Conservation (phyloP, 345 rosid genomes). For the Eucalyptus urophylla region DNA sequence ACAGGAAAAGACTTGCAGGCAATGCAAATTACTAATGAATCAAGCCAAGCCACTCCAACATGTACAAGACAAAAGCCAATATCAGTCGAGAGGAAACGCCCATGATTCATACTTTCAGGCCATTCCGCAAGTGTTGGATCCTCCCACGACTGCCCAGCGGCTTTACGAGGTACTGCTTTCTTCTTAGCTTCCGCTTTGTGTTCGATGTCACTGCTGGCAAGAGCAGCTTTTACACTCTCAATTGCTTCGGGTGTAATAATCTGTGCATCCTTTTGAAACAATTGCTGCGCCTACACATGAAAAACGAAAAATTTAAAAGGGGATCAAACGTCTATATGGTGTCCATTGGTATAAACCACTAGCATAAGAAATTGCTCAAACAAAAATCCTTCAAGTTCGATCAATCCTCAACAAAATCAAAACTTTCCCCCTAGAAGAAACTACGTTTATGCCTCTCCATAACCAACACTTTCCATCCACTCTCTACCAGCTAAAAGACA, state of each 20-base stretch:
- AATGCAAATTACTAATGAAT: background rate
- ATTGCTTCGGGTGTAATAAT: slow-evolving; percentile 93
- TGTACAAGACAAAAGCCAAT: background rate
- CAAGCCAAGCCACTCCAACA: background rate
- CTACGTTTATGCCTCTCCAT: background rate
- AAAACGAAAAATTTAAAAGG: background rate
- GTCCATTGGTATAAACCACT: background rate
- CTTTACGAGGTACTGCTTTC: slow-evolving; percentile 95
- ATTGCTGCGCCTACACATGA: slow-evolving; percentile 66
- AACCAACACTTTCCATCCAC: background rate
- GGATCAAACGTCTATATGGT: background rate
- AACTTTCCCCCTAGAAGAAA: background rate
- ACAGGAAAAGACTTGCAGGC: background rate
- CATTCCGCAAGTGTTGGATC: slow-evolving; percentile 95
- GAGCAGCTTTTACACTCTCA: slow-evolving; percentile 92
- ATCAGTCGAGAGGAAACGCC: background rate
- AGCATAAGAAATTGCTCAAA: background rate
- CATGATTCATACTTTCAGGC: slow-evolving; percentile 82
- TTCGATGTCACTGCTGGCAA: slow-evolving; percentile 86
- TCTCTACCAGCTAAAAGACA: background rate
- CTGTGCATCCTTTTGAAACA: slow-evolving; percentile 94
- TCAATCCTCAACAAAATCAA: background rate
- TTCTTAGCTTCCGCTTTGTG: slow-evolving; percentile 85
- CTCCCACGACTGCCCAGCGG: slow-evolving; percentile 95
- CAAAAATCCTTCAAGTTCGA: background rate